These are phyloP conservation scores for Tolypocladium guangdongense DNA, from an alignment of 2,329 filamentous ascomycete species.

Conservation along the genomic window DNA sequence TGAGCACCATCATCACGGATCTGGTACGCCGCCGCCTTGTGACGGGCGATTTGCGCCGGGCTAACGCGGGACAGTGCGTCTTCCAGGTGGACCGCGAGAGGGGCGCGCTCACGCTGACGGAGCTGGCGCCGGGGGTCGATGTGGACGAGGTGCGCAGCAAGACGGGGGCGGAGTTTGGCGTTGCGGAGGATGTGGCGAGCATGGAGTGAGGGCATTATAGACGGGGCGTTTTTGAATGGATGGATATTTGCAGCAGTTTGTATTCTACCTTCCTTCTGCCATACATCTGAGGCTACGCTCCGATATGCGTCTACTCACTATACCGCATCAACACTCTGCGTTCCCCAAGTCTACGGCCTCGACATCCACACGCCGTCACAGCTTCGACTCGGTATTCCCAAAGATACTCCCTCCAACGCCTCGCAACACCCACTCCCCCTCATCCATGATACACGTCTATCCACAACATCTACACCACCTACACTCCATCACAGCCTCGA, in stretches of 20 bases:
- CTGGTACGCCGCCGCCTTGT: constrained; percentile 38
- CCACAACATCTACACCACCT: too few species aligned
- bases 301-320: too few species aligned
- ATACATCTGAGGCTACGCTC: too few species aligned
- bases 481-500: too few species aligned
- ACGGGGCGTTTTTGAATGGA: neutral
- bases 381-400: constrained; percentile 12
- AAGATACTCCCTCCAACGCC: constrained; percentile 33
- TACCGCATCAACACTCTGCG: too few species aligned
- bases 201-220: constrained; percentile 21
- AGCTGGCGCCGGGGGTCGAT: constrained; percentile 57
- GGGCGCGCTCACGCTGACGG: constrained; percentile 55
- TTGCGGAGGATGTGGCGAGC: constrained; percentile 45
- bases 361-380: neutral
- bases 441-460: too few species aligned
- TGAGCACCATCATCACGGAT: constrained; percentile 64
- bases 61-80: constrained; percentile 41
- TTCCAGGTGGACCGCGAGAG: constrained; percentile 55
- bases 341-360: too few species aligned
- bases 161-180: constrained; percentile 57
- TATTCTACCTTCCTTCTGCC: too few species aligned
- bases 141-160: constrained; percentile 59
- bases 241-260: too few species aligned
- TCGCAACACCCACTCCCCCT: constrained; percentile 37
- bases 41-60: too few species aligned